Conservation (phyloP, 2,329 filamentous ascomycete genomes). For the Tolypocladium paradoxum region DNA sequence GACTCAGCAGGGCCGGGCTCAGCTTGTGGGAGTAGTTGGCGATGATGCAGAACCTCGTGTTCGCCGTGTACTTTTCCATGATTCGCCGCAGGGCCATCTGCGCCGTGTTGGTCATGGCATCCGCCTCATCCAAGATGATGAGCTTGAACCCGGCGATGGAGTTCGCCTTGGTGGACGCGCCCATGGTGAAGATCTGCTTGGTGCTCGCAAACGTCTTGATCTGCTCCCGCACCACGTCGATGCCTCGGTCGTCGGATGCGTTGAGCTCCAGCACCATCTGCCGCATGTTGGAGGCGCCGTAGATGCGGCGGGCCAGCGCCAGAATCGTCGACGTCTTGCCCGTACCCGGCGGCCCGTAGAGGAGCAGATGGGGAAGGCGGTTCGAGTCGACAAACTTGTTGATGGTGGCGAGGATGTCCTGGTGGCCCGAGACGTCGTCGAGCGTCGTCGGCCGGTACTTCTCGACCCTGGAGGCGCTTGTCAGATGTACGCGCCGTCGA, state of each 20-base stretch:
- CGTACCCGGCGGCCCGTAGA: constrained; percentile 93
- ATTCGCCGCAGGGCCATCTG: constrained; percentile 95
- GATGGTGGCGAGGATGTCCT: constrained; percentile 94
- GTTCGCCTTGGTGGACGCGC: constrained; percentile 32
- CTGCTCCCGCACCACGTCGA: constrained; percentile 95
- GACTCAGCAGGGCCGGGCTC: constrained; percentile 79
- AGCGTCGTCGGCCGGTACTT: constrained; percentile 89
- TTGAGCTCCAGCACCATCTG: constrained; percentile 99
- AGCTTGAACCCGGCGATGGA: constrained; percentile 76
- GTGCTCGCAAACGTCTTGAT: constrained; percentile 99
- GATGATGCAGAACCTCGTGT: constrained; percentile 96
- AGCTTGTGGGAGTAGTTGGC: constrained; percentile 99
- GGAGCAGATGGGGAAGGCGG: constrained; percentile 84
- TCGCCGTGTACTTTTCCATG: constrained; percentile 99
- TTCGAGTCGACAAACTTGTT: constrained; percentile 96
- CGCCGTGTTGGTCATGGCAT: constrained; percentile 97
- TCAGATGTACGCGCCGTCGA: neutral
- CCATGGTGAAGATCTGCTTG: constrained; percentile 82
- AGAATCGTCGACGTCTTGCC: constrained; percentile 97
- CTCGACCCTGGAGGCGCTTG: constrained; percentile 59
- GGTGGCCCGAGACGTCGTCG: constrained; percentile 87
- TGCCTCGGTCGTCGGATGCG: constrained; percentile 92
- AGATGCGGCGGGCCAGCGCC: constrained; percentile 85
- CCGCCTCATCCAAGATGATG: constrained; percentile 96
- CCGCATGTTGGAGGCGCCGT: constrained; percentile 81